Base-by-base conservation (phyloP, 2,329 filamentous ascomycete genomes). In the Paecilomyces sp. region DNA sequence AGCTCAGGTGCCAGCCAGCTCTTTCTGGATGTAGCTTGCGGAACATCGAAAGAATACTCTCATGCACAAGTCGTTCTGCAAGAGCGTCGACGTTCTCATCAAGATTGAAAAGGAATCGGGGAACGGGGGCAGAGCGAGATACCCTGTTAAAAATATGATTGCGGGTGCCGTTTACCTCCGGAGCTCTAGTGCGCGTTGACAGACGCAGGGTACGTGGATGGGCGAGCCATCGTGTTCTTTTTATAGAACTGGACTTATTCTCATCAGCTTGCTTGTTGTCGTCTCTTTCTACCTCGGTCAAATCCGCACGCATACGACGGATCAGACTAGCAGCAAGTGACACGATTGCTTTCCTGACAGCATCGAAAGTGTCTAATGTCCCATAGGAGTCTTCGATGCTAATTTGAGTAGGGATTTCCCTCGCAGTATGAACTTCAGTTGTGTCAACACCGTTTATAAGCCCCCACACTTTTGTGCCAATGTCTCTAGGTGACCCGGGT, bases 321-420 rank as follows among this genome's bases (percentile, higher is more conserved):
- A 97, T 73, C 9, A 97, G 79, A 64, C 89, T 91, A 12, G 78
- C 79, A 0, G 88, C 81, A 1, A 97, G 77, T 61, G 84, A 81
- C n/a, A 78, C 74, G 50, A 97, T 78, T 74, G 95, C 88, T 63
- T 83, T 84, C 51, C 79, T 76, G 31, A 95, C 85, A 60, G 87
- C 82, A 0, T 84, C 73, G 57, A 88, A 71, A 0, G 81, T 86
- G 65, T 88, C 84, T 1, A 96, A 78, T 0, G 86, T 85, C 25
- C 85, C 82, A 71, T 96, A 97, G 15, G 91, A 94, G 74, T 97
- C 92, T 71, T 97, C 93, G 63, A 97, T 94, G 72, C 91, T 94
- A 70, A 97, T 95, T 73, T 97, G 92, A 1, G 85, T 86, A 0
- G 93, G 93, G 1, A 95, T 75, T 53, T 86, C 83, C 65, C 84